These are phyloP conservation scores for Durotheca rogersii DNA, from an alignment of 495 filamentous ascomycete genomes.

Conservation along the genomic window DNA sequence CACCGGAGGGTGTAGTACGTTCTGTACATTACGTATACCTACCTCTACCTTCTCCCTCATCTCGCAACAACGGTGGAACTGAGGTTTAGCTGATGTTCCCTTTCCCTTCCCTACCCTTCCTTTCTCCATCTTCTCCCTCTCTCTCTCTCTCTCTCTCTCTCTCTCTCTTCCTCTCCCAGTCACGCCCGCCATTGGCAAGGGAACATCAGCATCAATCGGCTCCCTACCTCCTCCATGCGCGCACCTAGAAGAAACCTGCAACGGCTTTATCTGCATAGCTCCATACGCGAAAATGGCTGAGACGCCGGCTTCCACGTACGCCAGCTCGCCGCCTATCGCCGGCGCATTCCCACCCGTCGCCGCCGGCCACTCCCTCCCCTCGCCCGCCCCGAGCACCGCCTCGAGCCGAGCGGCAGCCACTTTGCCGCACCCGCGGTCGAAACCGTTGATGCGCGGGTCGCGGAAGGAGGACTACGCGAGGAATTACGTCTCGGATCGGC, in stretches of 20 bases:
- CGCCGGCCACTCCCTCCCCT: constrained; percentile 45
- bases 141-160: not conserved
- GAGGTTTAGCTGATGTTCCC: no score
- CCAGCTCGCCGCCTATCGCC: constrained; percentile 7
- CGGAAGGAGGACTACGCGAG: constrained; percentile 75
- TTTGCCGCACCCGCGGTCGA: constrained; percentile 64
- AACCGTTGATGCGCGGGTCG: constrained; percentile 68
- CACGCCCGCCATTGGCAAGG: not conserved
- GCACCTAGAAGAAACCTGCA: not conserved
- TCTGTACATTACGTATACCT: no score
- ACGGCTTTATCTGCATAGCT: not conserved
- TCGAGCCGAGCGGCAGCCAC: constrained; percentile 43
- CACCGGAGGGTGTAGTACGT: no score
- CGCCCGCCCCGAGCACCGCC: constrained; percentile 56
- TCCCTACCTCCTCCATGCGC: constrained; percentile 6
- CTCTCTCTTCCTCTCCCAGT: not conserved
- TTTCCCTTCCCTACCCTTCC: not conserved
- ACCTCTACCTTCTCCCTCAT: no score
- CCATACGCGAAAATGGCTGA: constrained; percentile 41
- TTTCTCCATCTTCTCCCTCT: not conserved
- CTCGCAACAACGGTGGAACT: no score
- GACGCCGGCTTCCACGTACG: constrained; percentile 13
- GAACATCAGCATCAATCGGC: not conserved
- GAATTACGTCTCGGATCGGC: constrained; percentile 61
- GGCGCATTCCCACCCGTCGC: constrained; percentile 52